Percentiles rank a stretch among this genome's conserved stretches.
These are phyloP conservation scores for Physcomitrellopsis africana DNA, from an alignment of 225 moss, liverwort and hornwort species.

Conservation along the genomic window DNA sequence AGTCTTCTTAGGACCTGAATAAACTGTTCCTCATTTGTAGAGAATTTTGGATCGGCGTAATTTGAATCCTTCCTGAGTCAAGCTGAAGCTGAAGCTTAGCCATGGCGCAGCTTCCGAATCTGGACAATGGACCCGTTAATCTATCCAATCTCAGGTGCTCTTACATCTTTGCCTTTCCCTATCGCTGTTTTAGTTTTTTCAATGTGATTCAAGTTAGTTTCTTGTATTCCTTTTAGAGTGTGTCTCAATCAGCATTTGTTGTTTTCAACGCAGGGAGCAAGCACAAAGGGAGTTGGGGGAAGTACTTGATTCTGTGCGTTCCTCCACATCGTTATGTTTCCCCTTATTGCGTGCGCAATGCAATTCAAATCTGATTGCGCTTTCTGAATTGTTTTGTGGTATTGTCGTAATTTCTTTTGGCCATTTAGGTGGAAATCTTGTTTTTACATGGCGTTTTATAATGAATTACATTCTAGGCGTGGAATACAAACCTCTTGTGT, in stretches of 20 bases:
- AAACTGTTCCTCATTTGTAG: no score
- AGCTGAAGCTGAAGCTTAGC: conserved; percentile 22
- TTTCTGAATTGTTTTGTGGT: background rate
- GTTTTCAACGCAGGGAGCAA: conserved; percentile 64
- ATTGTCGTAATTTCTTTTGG: background rate
- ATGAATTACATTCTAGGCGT: background rate
- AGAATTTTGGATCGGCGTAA: no score
- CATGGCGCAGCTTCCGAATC: conserved; percentile 93
- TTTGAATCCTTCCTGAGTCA: no score
- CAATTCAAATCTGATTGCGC: conserved; percentile 2
- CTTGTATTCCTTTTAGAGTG: background rate
- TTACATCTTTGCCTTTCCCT: background rate
- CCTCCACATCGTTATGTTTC: background rate
- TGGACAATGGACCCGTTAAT: conserved; percentile 92
- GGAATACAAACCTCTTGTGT: background rate
- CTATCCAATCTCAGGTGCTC: conserved; percentile 65
- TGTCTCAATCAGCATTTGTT: conserved; percentile 4
- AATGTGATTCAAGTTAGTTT: background rate
- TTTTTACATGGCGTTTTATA: conserved; percentile 15
- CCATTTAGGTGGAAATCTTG: background rate
- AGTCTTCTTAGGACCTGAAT: no score
- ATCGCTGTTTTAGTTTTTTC: background rate
- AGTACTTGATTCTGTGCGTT: conserved; percentile 77
- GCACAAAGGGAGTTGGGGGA: conserved; percentile 87
- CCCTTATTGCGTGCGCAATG: background rate